Evolutionary conservation across 2,329 filamentous ascomycete species (phyloP).

Genomic region (Neopestalotiopsis clavispora): DNA sequence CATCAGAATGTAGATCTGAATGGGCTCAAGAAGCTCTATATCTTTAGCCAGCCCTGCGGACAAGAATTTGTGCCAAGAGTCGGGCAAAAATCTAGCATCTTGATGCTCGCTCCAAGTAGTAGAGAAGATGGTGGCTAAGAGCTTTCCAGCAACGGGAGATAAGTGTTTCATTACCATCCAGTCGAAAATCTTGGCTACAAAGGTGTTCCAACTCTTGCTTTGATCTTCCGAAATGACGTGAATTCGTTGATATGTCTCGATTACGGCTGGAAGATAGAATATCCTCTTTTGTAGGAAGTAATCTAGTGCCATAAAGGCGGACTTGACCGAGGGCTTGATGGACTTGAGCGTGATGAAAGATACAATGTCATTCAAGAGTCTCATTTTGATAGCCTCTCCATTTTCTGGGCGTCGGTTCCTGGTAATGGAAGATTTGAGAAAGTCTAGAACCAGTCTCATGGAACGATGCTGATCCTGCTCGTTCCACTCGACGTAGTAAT

Average conservation of each 20-base stretch:
- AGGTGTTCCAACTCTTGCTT: slow-evolving; percentile 52
- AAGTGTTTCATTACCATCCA: slow-evolving; percentile 64
- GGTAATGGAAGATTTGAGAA: slow-evolving; percentile 55
- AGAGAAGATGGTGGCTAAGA: slow-evolving; percentile 62
- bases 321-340: slow-evolving; percentile 69
- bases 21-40: slow-evolving; percentile 60
- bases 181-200: slow-evolving; percentile 53
- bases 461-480: slow-evolving; percentile 68
- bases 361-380: slow-evolving; percentile 57
- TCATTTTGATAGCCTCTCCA: slow-evolving; percentile 44
- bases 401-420: slow-evolving; percentile 52
- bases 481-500: slow-evolving; percentile 71
- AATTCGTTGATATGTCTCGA: slow-evolving; percentile 44
- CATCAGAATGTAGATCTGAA: slow-evolving; percentile 69
- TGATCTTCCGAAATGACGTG: slow-evolving; percentile 30
- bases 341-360: slow-evolving; percentile 65
- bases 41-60: slow-evolving; percentile 53
- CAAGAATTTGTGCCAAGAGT: slow-evolving; percentile 62
- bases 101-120: slow-evolving; percentile 43
- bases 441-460: slow-evolving; percentile 66
- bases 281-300: slow-evolving; percentile 67
- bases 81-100: slow-evolving; percentile 40
- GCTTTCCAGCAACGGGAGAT: slow-evolving; percentile 64
- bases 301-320: slow-evolving; percentile 70
- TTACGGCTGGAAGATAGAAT: slow-evolving; percentile 52